Evolutionary conservation across 768 basidiomycete genomes (phyloP).

Genomic region (Rossbeevera mucosa): DNA sequence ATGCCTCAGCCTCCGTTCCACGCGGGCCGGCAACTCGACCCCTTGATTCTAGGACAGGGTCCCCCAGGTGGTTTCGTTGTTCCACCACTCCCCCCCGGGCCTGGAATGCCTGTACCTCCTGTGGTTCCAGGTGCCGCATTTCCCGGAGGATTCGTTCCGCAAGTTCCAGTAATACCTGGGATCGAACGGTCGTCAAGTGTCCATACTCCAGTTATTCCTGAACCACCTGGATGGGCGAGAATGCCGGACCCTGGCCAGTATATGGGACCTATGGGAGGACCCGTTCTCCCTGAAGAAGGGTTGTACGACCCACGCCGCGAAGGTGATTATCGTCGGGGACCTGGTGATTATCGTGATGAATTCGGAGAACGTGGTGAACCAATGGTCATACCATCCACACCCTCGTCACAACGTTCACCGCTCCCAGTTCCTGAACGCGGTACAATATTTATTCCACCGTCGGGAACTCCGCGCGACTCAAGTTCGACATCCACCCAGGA

Average conservation of each 20-base stretch:
- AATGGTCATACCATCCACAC: constrained; percentile 22
- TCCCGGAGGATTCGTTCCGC: constrained; percentile 16
- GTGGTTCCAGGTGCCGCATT: constrained; percentile 4
- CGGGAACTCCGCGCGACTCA: constrained; percentile 1
- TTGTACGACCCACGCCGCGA: constrained; percentile 4
- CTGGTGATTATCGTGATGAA: not conserved
- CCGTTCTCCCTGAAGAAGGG: constrained; percentile 37
- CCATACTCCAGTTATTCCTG: constrained; percentile 26
- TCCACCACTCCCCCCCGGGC: constrained; percentile 20
- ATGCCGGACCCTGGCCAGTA: constrained; percentile 24
- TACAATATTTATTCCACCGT: constrained; percentile 13
- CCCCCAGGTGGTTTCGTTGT: constrained; percentile 18
- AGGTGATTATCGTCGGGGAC: not conserved
- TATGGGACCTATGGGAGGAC: constrained; percentile 13
- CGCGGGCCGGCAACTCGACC: not conserved
- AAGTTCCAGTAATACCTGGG: constrained; percentile 24
- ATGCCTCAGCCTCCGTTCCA: constrained; percentile 27
- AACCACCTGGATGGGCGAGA: constrained; percentile 12
- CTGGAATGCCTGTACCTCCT: constrained; percentile 12
- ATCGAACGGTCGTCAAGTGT: constrained; percentile 2
- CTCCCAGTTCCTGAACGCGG: constrained; percentile 18
- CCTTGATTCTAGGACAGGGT: constrained; percentile 4
- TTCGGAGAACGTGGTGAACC: constrained; percentile 13
- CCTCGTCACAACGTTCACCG: constrained; percentile 14
- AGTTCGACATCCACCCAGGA: constrained; percentile 26